Evolutionary conservation across 2,329 filamentous ascomycete species (phyloP), one percentile per base, ranked within the genome.

Genomic region (Biscogniauxia mediterranea): DNA sequence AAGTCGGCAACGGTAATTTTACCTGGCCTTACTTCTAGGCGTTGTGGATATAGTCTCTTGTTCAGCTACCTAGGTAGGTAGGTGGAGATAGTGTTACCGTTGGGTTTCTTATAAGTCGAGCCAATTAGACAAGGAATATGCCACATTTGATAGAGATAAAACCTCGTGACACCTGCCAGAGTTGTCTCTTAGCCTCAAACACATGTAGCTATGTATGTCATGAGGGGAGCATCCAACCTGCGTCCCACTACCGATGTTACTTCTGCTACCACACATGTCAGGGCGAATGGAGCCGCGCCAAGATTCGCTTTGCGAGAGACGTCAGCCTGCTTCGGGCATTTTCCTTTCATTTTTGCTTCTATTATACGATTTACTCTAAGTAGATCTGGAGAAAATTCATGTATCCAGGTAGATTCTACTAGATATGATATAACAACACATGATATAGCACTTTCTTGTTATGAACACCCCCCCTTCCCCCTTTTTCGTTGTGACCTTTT

Each of bases 161-260:
- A 64, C 60, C 54, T 32, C 57, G 62, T 66, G 53, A 62, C 63
- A 66, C 66, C 66, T 68, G 62, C 66, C 66, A 55, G 60, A 65
- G 64, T 60, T 23, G 62, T 68, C 62, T 50, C 64, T 68, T 62
- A 68, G 66, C 66, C 64, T 68, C 66, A 64, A 59, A 53, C 57
- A 55, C 46, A 20, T 52, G 56, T 59, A 42, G 7, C 52, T 53
- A 17, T 5, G 15, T 25, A 26, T 54, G 49, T 23, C 25, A 52
- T 55, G 32, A 15, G 7, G 54, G 20, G 55, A 53, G 42, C 26
- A 56, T 38, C 25, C n/a, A 38, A 55, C 20, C 52, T 59, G 52
- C 46, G 11, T 54, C 38, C 54, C 61, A 63, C 58, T 55, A n/a
- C 51, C 32, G 54, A 61, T 56, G 55, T 59, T 49, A 61, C 61